Evolutionary conservation across 2,329 filamentous ascomycete genomes (phyloP).

Genomic region (Fusarium hainanense): DNA sequence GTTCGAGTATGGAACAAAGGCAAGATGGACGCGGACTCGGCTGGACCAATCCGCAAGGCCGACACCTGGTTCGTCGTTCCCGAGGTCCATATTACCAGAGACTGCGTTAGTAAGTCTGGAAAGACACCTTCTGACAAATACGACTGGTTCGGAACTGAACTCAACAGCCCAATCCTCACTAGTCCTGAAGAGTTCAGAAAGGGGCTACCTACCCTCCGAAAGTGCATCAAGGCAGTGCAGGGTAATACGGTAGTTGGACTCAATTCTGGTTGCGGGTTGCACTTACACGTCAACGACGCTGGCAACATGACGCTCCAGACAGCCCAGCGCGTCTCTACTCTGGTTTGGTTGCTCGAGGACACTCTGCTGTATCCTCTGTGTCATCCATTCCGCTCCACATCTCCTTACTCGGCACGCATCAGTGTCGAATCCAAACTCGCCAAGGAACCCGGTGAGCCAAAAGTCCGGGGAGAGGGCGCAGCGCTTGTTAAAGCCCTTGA

Average conservation of each 20-base stretch:
- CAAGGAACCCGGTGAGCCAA: conserved; percentile 2
- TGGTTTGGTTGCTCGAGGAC: conserved; percentile 42
- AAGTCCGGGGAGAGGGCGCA: conserved; percentile 21
- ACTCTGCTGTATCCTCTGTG: conserved; percentile 39
- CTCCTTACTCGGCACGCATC: conserved; percentile 34
- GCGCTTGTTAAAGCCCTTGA: conserved; percentile 6
- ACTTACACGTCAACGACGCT: conserved; percentile 43
- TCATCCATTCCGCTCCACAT: conserved; percentile 38
- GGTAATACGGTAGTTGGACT: conserved; percentile 38
- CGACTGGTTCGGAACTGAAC: conserved; percentile 43
- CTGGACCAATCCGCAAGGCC: conserved; percentile 1
- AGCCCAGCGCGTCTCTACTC: conserved; percentile 33
- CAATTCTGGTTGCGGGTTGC: conserved; percentile 44
- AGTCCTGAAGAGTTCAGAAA: conserved; percentile 30
- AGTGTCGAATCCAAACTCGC: conserved; percentile 35
- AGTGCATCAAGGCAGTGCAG: conserved; percentile 31
- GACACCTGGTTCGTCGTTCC: conserved; percentile 40
- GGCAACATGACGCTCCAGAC: conserved; percentile 30
- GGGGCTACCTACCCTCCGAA: conserved; percentile 37
- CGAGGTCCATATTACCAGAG: conserved; percentile 39
- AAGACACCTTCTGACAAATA: conserved; percentile 35
- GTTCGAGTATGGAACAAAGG: conserved; percentile 39
- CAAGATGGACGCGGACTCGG: background rate
- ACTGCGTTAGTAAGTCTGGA: conserved; percentile 24
- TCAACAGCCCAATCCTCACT: conserved; percentile 44